Conservation (phyloP, 257 asterid genomes). For the Rubia yunnanensis region DNA sequence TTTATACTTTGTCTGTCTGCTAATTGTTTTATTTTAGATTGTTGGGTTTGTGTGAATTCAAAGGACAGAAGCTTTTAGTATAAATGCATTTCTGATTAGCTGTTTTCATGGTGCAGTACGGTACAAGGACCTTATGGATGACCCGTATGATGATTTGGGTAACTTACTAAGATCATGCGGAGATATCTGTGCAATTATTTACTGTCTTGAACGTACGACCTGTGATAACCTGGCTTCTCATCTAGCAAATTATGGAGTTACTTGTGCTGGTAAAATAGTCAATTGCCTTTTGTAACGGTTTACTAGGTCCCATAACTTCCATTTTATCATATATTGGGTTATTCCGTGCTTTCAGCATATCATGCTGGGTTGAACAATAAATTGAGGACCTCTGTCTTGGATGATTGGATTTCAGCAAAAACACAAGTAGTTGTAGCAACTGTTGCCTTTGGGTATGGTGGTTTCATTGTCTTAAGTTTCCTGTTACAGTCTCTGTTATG, state of each 20-base stretch:
- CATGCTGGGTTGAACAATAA: slow-evolving; percentile 89
- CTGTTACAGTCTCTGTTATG: neutral
- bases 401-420: slow-evolving; percentile 85
- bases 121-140: slow-evolving; percentile 79
- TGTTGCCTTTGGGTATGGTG: slow-evolving; percentile 88
- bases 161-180: slow-evolving; percentile 73
- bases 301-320: slow-evolving; percentile 11
- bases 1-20: neutral
- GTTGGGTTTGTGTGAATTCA: neutral
- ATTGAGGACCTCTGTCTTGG: slow-evolving; percentile 74
- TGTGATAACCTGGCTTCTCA: slow-evolving; percentile 83
- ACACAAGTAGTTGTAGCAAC: slow-evolving; percentile 93
- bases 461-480: slow-evolving; percentile 2
- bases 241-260: slow-evolving; percentile 54
- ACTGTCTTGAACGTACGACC: slow-evolving; percentile 89
- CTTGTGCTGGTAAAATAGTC: slow-evolving; percentile 69
- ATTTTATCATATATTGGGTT: slow-evolving; percentile 14
- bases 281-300: slow-evolving; percentile 5
- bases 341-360: slow-evolving; percentile 48
- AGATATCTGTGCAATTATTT: slow-evolving; percentile 70
- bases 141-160: slow-evolving; percentile 75
- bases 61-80: neutral
- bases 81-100: slow-evolving; percentile 12
- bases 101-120: slow-evolving; percentile 60
- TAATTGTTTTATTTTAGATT: neutral